Evolutionary conservation across 2,329 filamentous ascomycete genomes (phyloP).

Genomic region (Penicillium sp.): DNA sequence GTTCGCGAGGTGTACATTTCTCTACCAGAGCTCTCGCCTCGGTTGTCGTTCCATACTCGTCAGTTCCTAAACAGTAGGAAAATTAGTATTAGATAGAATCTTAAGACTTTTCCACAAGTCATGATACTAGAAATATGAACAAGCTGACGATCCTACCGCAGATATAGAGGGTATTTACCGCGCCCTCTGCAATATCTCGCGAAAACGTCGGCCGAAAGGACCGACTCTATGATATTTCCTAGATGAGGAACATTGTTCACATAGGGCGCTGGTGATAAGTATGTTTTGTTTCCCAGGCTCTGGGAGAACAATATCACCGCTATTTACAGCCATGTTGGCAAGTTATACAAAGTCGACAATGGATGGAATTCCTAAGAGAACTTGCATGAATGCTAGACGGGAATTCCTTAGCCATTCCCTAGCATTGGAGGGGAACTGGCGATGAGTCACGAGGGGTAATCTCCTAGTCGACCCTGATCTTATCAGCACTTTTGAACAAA

Average conservation of each 20-base stretch:
- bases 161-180: slow-evolving; percentile 49
- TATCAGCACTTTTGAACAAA: no score
- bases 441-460: no score
- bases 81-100: neutral
- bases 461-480: no score
- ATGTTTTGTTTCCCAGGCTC: slow-evolving; percentile 35
- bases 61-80: slow-evolving; percentile 22
- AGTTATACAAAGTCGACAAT: no score
- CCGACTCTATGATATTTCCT: slow-evolving; percentile 48
- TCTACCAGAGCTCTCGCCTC: slow-evolving; percentile 54
- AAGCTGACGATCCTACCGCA: slow-evolving; percentile 36
- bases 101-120: no score
- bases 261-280: slow-evolving; percentile 53
- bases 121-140: neutral
- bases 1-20: slow-evolving; percentile 46
- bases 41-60: slow-evolving; percentile 53
- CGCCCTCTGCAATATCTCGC: slow-evolving; percentile 47
- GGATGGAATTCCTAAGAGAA: no score
- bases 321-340: neutral
- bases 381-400: no score
- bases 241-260: slow-evolving; percentile 56
- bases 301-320: neutral
- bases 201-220: slow-evolving; percentile 52
- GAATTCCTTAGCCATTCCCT: no score
- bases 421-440: no score